These are phyloP conservation scores for Penicillium cataractarum DNA, from an alignment of 495 filamentous ascomycete species.

Conservation along the genomic window DNA sequence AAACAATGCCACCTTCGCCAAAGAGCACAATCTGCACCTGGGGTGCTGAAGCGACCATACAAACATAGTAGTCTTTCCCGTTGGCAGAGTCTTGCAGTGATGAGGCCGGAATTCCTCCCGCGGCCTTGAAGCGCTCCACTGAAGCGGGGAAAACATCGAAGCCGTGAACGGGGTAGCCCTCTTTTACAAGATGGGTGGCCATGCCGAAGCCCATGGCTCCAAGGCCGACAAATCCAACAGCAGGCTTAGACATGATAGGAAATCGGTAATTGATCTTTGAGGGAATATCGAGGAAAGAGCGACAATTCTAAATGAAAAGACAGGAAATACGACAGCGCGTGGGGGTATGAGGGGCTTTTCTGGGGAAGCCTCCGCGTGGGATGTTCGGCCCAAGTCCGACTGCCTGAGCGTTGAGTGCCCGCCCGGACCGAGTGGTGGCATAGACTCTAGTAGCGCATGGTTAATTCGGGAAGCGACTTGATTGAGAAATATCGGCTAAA, in stretches of 20 bases:
- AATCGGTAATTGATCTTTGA: background rate
- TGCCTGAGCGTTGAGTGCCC: background rate
- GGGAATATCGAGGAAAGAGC: background rate
- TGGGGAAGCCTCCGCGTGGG: slow-evolving; percentile 21
- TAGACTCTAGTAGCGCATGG: too few relatives aligned
- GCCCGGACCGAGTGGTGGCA: background rate
- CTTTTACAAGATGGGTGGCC: slow-evolving; percentile 75
- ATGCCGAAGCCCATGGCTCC: slow-evolving; percentile 91
- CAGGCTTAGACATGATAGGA: slow-evolving; percentile 45
- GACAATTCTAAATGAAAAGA: slow-evolving; percentile 2
- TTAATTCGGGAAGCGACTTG: background rate
- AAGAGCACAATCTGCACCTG: slow-evolving; percentile 71
- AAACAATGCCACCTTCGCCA: slow-evolving; percentile 61
- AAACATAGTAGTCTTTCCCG: slow-evolving; percentile 64
- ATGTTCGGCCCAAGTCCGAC: slow-evolving; percentile 26
- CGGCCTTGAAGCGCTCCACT: slow-evolving; percentile 67
- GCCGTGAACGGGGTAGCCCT: slow-evolving; percentile 69
- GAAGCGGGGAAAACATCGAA: slow-evolving; percentile 78
- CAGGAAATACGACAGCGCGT: slow-evolving; percentile 7
- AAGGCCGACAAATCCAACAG: slow-evolving; percentile 78
- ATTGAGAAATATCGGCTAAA: background rate
- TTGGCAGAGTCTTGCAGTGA: slow-evolving; percentile 67
- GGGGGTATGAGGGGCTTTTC: slow-evolving; percentile 21
- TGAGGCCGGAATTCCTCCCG: slow-evolving; percentile 63
- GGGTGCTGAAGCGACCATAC: slow-evolving; percentile 78